Base-by-base conservation (phyloP, 2,329 filamentous ascomycete species). In the Cryoendolithus antarcticus region DNA sequence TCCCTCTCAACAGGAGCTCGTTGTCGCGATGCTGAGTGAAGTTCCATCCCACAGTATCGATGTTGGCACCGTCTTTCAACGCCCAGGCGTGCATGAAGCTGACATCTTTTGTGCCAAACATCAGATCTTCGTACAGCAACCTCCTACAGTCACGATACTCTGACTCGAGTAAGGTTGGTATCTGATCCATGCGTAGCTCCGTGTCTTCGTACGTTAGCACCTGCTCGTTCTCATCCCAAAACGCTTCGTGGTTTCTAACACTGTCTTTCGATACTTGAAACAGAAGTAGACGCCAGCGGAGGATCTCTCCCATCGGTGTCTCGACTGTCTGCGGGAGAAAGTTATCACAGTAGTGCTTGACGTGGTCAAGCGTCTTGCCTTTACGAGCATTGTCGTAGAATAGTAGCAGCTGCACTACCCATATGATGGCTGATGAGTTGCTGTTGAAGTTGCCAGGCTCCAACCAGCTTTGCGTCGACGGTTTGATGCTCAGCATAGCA, bases 401-500 rank as follows among this genome's bases (percentile, higher is more conserved):
- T 9, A 44, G 15, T 11, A 44, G 5, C 10, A 44, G 37, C 35
- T 44, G 34, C 9, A 42, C 37, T 10, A 39, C 13, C 40, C 37
- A 44, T 9, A 44, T 44, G 1, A 40, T 42, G 2, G 32, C 37
- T 9, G 40, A 44, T 11, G 41, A 37, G 32, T 29, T 30, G 30
- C 43, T 42, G 30, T 40, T 42, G 31, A 44, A 44, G 40, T 44
- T 42, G 9, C 43, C 37, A 28, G 43, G 43, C 13, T 39, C 40
- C 29, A 41, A 38, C 40, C 37, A 44, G 24, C 43, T 36, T 15
- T 29, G 11, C 10, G 39, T 42, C 11, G 39, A 39, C n/a, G 42
- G 38, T 21, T 41, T 41, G 39, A 44, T 39, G 30, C 42, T 42
- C 8, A 44, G 36, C 36, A 44, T 44, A 12, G 42, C 39, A 28